Conservation (phyloP, 2,329 filamentous ascomycete species). For the Colletotrichum sansevieriae region DNA sequence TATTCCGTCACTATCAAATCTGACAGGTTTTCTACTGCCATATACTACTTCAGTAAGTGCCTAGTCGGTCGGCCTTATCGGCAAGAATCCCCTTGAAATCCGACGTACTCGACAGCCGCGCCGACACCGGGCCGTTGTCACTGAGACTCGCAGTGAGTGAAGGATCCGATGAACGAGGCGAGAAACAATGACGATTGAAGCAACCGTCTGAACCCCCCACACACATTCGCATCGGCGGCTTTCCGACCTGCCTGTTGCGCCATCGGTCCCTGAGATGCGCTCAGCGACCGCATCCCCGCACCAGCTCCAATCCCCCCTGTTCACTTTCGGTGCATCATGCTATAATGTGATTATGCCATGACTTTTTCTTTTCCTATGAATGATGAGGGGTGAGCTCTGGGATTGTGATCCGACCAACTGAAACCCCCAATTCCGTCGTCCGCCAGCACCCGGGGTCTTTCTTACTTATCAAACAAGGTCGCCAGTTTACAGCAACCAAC, state of each 20-base stretch:
- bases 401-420: conserved; percentile 14
- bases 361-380: not conserved
- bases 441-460: not conserved
- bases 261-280: conserved; percentile 39
- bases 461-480: not conserved
- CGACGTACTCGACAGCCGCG: conserved; percentile 9
- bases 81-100: not conserved
- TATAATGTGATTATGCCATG: not conserved
- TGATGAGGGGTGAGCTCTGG: not conserved
- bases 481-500: not conserved
- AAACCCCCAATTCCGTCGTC: conserved; percentile 2
- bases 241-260: conserved; percentile 40
- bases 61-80: conserved; percentile 2
- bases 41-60: too few species aligned
- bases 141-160: not conserved
- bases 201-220: conserved; percentile 18
- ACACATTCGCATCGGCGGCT: conserved; percentile 24
- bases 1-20: not conserved
- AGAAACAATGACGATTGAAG: conserved; percentile 9
- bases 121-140: conserved; percentile 36
- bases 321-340: conserved; percentile 3
- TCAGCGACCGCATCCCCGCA: conserved; percentile 23
- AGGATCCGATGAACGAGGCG: not conserved
- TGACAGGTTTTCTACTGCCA: not conserved
- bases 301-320: not conserved